Percentiles rank a stretch among this genome's conserved stretches.
phyloP scores from a whole-genome alignment of 306 rosid genomes.

The Hippophae gyantsensis region DNA sequence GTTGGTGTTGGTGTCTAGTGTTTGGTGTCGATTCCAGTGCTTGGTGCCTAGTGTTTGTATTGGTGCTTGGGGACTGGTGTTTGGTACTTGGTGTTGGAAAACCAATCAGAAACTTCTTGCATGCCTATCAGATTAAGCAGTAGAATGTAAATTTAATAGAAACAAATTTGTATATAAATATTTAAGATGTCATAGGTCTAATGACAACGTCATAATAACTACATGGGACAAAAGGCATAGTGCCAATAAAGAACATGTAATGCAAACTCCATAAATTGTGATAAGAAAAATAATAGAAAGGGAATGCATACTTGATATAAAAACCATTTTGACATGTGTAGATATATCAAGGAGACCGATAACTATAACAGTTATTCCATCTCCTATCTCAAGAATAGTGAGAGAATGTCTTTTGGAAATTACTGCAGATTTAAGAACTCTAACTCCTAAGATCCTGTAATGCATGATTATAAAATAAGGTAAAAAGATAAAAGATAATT shows the following conservation, averaged over 20 bases:
- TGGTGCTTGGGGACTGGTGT: too few species aligned
- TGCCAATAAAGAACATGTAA: not conserved
- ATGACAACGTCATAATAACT: not conserved
- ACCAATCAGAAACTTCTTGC: conserved; percentile 5
- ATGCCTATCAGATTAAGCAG: too few species aligned
- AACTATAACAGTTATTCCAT: conserved; percentile 28
- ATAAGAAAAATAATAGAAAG: too few species aligned
- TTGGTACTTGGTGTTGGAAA: too few species aligned
- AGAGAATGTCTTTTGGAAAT: conserved; percentile 31
- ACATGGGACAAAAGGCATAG: not conserved
- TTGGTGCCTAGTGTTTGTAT: too few species aligned
- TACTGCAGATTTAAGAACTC: conserved; percentile 29
- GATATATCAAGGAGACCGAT: conserved; percentile 25
- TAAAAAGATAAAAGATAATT: not conserved
- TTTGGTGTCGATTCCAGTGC: too few species aligned
- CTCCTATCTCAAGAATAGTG: conserved; percentile 26
- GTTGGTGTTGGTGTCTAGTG: too few species aligned
- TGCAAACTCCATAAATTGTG: not conserved
- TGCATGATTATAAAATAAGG: not conserved
- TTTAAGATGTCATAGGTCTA: not conserved
- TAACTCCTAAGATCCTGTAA: conserved; percentile 23
- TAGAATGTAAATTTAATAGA: too few species aligned
- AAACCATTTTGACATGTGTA: conserved; percentile 34
- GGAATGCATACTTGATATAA: conserved; percentile 22
- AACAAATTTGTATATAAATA: too few species aligned